A percentile compares a stretch with the other conserved stretches of the same genome.
These are phyloP conservation scores for Paecilomyces sp. DNA, from an alignment of 2,329 filamentous ascomycete species.

Conservation along the genomic window DNA sequence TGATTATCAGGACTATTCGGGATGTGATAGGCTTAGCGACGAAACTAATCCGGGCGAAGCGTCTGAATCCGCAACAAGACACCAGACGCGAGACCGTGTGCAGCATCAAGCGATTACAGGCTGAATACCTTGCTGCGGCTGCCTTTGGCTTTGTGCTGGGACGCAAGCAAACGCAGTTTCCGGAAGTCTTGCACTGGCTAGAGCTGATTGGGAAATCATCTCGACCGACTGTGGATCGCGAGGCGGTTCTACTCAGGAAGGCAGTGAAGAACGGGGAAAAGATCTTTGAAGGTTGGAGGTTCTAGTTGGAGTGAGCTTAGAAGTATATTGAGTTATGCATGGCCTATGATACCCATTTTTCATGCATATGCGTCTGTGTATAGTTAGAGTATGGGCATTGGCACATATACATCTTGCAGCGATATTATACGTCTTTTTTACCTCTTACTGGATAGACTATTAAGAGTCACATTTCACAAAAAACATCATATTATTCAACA, in stretches of 20 bases:
- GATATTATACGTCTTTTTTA: too few relatives aligned
- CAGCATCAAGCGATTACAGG: constrained; percentile 53
- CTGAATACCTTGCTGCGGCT: constrained; percentile 57
- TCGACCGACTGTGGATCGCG: constrained; percentile 25
- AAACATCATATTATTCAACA: too few relatives aligned
- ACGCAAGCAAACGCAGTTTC: constrained; percentile 65
- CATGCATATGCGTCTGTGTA: background rate
- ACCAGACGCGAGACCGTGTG: constrained; percentile 42
- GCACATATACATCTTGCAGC: too few relatives aligned
- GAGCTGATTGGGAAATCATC: constrained; percentile 40
- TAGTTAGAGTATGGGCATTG: too few relatives aligned
- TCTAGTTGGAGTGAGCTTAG: constrained; percentile 7
- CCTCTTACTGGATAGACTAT: too few relatives aligned
- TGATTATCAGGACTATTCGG: constrained; percentile 61
- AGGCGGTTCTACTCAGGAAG: constrained; percentile 23
- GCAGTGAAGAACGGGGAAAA: constrained; percentile 26
- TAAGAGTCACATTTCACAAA: too few relatives aligned
- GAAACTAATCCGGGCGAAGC: constrained; percentile 54
- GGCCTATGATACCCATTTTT: background rate
- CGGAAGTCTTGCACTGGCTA: constrained; percentile 62
- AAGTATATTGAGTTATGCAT: background rate
- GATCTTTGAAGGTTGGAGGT: constrained; percentile 31
- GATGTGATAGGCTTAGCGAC: constrained; percentile 60
- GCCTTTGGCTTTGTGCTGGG: constrained; percentile 64
- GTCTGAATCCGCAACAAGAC: constrained; percentile 4